Percentiles rank a stretch among this genome's conserved stretches.
These are phyloP conservation scores for Tieghemiomyces parasiticus DNA, from an alignment of 192 early-diverging fungal genomes.

Conservation along the genomic window DNA sequence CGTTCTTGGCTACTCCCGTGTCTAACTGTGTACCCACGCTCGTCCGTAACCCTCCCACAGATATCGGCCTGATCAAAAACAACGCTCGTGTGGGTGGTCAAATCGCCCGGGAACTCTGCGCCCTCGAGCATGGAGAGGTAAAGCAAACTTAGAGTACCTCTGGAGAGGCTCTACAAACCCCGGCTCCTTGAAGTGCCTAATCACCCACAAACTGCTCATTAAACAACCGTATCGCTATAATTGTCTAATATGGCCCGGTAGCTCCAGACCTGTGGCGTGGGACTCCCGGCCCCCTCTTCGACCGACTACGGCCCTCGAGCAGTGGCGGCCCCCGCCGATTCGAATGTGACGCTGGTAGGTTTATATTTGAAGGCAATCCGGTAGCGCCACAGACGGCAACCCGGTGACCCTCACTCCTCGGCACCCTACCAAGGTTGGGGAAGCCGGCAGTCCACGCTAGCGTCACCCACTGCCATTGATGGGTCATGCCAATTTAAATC, in stretches of 20 bases:
- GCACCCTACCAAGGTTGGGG: too few relatives aligned
- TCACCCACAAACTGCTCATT: not conserved
- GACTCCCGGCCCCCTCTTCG: not conserved
- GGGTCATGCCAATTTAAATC: too few relatives aligned
- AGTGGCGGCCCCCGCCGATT: too few relatives aligned
- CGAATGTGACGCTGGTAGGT: too few relatives aligned
- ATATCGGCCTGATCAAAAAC: slow-evolving; percentile 84
- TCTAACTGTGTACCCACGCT: not conserved
- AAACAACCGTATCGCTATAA: not conserved
- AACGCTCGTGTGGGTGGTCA: slow-evolving; percentile 71
- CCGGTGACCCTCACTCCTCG: too few relatives aligned
- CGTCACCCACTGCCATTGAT: too few relatives aligned
- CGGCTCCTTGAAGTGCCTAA: not conserved
- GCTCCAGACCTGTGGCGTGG: not conserved
- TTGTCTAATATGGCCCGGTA: not conserved
- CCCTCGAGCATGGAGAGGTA: slow-evolving; percentile 2
- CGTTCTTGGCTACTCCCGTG: not conserved
- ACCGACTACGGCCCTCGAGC: too few relatives aligned
- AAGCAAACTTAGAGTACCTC: not conserved
- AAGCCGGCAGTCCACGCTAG: too few relatives aligned
- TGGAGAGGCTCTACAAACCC: not conserved
- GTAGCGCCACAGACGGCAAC: too few relatives aligned
- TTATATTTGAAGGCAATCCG: too few relatives aligned
- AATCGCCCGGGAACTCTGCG: slow-evolving; percentile 46
- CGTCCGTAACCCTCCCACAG: slow-evolving; percentile 17